Evolutionary conservation across 768 basidiomycete genomes (phyloP).

Genomic region (Omphalotus guepiniiformis): DNA sequence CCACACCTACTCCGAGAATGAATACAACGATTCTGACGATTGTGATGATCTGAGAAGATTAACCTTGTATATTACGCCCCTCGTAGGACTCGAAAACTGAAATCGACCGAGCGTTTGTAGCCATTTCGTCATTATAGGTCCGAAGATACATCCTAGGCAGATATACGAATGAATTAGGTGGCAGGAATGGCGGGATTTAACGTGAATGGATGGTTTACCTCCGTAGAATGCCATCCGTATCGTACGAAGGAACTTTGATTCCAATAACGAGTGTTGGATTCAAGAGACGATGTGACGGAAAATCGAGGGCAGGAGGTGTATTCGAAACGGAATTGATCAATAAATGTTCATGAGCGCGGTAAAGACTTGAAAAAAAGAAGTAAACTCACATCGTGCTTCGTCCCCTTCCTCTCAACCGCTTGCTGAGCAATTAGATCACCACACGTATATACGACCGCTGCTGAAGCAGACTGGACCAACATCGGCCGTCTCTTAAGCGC

Average conservation of each 20-base stretch:
- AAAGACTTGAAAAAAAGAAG: neutral
- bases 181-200: neutral
- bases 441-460: slow-evolving; percentile 43
- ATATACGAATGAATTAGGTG: slow-evolving; percentile 21
- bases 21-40: neutral
- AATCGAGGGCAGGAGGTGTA: no score
- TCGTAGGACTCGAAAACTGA: slow-evolving; percentile 37
- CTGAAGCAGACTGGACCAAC: slow-evolving; percentile 15
- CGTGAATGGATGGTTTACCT: slow-evolving; percentile 25
- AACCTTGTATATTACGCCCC: slow-evolving; percentile 30
- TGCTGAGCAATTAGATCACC: slow-evolving; percentile 66
- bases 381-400: slow-evolving; percentile 48
- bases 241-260: slow-evolving; percentile 24
- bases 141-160: slow-evolving; percentile 37
- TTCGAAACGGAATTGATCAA: no score
- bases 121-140: slow-evolving; percentile 60
- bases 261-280: neutral
- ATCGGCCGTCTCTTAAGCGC: slow-evolving; percentile 39
- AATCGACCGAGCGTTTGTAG: slow-evolving; percentile 46
- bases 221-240: slow-evolving; percentile 47
- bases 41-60: no score
- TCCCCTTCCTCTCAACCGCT: slow-evolving; percentile 51
- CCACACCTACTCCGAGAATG: slow-evolving; percentile 23
- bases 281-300: no score
- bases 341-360: no score